Evolutionary conservation across 768 basidiomycete genomes (phyloP).

Genomic region (Podaxis carcinomalis): DNA sequence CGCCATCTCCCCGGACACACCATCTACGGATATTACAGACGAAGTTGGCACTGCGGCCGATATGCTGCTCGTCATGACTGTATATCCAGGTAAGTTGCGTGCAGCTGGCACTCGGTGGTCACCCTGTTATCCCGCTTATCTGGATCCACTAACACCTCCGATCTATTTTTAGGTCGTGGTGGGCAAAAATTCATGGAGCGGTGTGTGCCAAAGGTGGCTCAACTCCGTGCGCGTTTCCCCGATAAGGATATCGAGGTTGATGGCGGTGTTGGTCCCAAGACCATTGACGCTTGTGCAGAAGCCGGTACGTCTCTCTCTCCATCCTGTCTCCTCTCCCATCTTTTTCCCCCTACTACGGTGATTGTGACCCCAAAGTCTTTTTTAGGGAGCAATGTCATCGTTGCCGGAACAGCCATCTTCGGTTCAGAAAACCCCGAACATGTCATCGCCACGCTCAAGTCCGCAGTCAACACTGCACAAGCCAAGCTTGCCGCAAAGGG

Average conservation of each 20-base stretch:
- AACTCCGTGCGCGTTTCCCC: conserved; percentile 87
- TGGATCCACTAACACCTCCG: background rate
- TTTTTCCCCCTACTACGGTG: background rate
- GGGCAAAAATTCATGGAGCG: conserved; percentile 95
- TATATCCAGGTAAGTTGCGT: conserved; percentile 68
- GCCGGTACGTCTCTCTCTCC: conserved; percentile 53
- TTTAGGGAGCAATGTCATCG: conserved; percentile 94
- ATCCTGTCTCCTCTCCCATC: background rate
- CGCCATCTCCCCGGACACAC: conserved; percentile 95
- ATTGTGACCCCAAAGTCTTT: background rate
- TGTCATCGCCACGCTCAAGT: conserved; percentile 72
- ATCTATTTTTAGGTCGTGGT: conserved; percentile 58
- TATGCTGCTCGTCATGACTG: conserved; percentile 98
- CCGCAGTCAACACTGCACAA: conserved; percentile 65
- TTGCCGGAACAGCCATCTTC: conserved; percentile 96
- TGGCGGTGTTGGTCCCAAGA: conserved; percentile 93
- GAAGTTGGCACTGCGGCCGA: conserved; percentile 80
- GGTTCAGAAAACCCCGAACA: conserved; percentile 70
- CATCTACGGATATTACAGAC: conserved; percentile 82
- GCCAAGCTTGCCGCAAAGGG: conserved; percentile 26
- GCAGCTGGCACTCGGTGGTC: background rate
- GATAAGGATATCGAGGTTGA: conserved; percentile 97
- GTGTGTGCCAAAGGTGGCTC: conserved; percentile 89
- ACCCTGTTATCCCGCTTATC: background rate
- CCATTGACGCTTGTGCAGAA: conserved; percentile 80